Base-by-base conservation (phyloP, 495 filamentous ascomycete genomes). In the Acidiella bohemica region DNA sequence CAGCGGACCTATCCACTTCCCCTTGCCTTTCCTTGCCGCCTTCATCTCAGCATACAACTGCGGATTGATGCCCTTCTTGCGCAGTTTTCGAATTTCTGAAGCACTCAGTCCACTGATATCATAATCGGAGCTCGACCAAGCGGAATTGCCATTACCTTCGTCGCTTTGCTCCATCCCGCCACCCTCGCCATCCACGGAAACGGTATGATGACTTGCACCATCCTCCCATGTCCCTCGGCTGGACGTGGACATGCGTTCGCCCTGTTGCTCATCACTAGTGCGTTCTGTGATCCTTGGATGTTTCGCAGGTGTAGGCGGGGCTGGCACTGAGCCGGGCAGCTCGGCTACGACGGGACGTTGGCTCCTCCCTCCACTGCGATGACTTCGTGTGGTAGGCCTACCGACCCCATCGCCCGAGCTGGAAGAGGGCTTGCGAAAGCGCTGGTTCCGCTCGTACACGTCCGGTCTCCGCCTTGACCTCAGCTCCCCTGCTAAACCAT, bases 11-110 rank as follows among this genome's bases (percentile, higher is more conserved):
- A 54, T 32, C 47, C 42, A 53, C 38, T 51, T 50, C 32, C 39
- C 37, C 46, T 53, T 55, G 11, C 57, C 55, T 41, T 55, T 54
- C 39, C 50, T 42, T 35, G 55, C 55, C 18, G 55, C 57, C 46
- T 50, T 50, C 55, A 60, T 60, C 44, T 60, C 57, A 5, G 47
- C 53, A 44, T 52, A 60, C 32, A 60, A 31, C 10, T 47, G 46
- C n/a, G 53, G 57, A 37, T 58, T 54, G 36, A 60, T 53, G 12
- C 55, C 55, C 42, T 58, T 60, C 44, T 56, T 60, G 42, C 40
- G 48, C 31, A 50, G 44, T 42, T 54, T 54, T 30, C 35, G 32
- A 9, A 56, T 41, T 39, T 56, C 44, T 34, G 47, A 37, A 19
- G 44, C 35, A 14, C 36, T 53, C 41, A 60, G 25, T 12, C 41